Evolutionary conservation across 2,329 filamentous ascomycete species (phyloP), one percentile per base, ranked within the genome.

Genomic region (Fusarium sp.): DNA sequence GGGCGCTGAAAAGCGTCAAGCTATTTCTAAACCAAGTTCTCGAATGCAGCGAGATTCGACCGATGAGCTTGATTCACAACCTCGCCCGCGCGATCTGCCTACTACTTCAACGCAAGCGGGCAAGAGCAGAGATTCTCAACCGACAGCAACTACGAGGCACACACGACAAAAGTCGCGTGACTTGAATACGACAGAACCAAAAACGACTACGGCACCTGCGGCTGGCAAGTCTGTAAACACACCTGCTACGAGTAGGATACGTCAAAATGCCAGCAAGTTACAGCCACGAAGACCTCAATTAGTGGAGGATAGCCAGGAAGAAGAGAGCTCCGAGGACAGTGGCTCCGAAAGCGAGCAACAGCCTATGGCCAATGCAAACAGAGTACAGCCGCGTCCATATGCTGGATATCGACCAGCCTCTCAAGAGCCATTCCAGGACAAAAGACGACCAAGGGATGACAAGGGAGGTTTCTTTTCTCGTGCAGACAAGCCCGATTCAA

Each of bases 141-240:
- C 19, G 25, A 30, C 27, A 33, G 25, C 23, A 13, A 10, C 30
- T 19, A 19, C 27, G 2, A 37, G 35, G 23, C 56, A 45, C 15
- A 25, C 23, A 17, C 56, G 25, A n/a, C 61, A 45, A n/a, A 33
- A 32, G 23, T 46, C 50, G 33, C 33, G 48, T 20, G 51, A 65
- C 20, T 22, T 10, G 27, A 46, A 61, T 14, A 59, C 58, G 22
- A 47, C 39, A 3, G 49, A 53, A 47, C 23, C 30, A 13, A 44
- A 27, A 30, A 30, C 7, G 5, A 43, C 19, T 13, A 10, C 39
- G n/a, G 48, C 30, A 7, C 25, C 35, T 4, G 9, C 44, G n/a
- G 23, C 48, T 37, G 56, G 45, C 13, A 55, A 33, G 20, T 40
- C 53, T n/a, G 58, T 47, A 13, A 75, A 75, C 15, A 75, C 73